Base-by-base conservation (phyloP, 768 basidiomycete species). In the Baorangia bicolor region DNA sequence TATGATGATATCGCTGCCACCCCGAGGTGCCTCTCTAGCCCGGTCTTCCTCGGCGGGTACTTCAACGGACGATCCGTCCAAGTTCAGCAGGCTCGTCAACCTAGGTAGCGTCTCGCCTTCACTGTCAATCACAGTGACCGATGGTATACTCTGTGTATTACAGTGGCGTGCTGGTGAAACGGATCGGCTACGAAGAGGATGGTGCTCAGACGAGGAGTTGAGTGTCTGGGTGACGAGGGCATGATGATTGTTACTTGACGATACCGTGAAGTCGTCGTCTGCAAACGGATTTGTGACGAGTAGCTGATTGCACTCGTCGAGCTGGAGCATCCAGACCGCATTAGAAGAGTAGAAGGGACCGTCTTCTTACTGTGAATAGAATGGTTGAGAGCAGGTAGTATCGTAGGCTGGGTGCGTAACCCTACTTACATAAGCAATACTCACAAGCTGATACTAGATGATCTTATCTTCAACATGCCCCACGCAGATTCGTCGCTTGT, bases 401-500 rank as follows among this genome's bases (percentile, higher is more conserved):
- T 2, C 2, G 38, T 12, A 6, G 6, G 44, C 30, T 51, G 30
- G n/a, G n/a, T n/a, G 45, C 21, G 35, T 27, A 56, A 50, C 3
- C 53, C 12, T 27, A 9, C 51, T 59, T 56, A 60, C 47, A 48
- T 61, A 62, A 62, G 35, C 43, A 18, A 23, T 25, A 45, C 56
- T 35, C 55, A 46, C 20, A 16, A n/a, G 5, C 14, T 5, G 21
- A 21, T n/a, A n/a, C n/a, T n/a, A 5, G 7, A 11, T n/a, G 27
- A 44, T 28, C 45, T 45, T 6, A 21, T 20, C 34, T 8, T 25
- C 25, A 16, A 35, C 38, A 93, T 93, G 92, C 87, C 86, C 20
- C 92, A 94, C 75, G 91, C 93, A 55, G 92, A 94, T 67, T 77
- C 86, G 12, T 85, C 88, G 1, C 70, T 85, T 16, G 77, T 95